These are phyloP conservation scores for Pseudoneurospora amorphoporcata DNA, from an alignment of 495 filamentous ascomycete species.

Conservation along the genomic window DNA sequence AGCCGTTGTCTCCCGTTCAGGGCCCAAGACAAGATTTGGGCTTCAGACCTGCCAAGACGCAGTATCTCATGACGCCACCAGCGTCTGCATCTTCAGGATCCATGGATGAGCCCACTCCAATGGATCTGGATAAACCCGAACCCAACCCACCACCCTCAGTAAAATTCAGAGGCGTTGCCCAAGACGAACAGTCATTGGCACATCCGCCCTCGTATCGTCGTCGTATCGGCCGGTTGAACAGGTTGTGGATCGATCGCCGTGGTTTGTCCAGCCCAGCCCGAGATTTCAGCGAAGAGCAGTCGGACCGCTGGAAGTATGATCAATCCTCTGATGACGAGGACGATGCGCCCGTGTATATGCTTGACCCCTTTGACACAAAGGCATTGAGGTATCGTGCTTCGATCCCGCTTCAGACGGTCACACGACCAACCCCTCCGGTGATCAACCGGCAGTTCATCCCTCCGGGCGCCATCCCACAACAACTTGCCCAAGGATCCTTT, in stretches of 20 bases:
- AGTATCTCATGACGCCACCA: conserved; percentile 80
- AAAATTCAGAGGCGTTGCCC: conserved; percentile 25
- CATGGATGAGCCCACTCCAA: conserved; percentile 31
- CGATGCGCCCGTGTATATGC: conserved; percentile 45
- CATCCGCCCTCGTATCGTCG: conserved; percentile 60
- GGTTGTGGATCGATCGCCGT: conserved; percentile 72
- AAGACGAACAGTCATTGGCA: conserved; percentile 36
- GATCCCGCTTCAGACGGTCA: conserved; percentile 40
- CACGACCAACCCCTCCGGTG: neutral
- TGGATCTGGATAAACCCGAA: conserved; percentile 27
- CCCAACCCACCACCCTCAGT: conserved; percentile 14
- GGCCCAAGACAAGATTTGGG: conserved; percentile 48
- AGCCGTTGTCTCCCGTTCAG: conserved; percentile 65
- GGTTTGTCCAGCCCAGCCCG: conserved; percentile 42
- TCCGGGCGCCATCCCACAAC: neutral
- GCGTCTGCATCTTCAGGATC: conserved; percentile 63
- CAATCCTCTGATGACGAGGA: conserved; percentile 62
- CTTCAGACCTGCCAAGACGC: conserved; percentile 65
- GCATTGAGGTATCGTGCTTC: conserved; percentile 65
- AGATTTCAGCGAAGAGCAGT: conserved; percentile 41
- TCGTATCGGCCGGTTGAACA: conserved; percentile 67
- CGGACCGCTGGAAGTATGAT: conserved; percentile 79
- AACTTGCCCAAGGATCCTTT: neutral
- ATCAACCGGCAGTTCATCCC: neutral
- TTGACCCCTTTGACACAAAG: conserved; percentile 59